Evolutionary conservation across 306 rosid species (phyloP).

Genomic region (Sophora flavescens): DNA sequence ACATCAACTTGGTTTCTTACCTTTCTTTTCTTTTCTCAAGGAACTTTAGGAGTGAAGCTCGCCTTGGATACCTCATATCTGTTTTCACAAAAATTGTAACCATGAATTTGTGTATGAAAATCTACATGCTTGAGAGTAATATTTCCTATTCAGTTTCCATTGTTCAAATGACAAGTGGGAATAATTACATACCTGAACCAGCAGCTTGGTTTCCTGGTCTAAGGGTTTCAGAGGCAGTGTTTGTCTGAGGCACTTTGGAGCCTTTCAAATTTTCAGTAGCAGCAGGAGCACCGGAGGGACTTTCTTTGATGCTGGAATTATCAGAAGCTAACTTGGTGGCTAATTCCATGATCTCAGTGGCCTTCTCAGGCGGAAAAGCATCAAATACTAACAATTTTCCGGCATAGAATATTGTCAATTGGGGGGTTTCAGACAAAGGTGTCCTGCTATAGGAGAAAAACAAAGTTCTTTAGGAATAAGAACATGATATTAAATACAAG

Average conservation of each 20-base stretch:
- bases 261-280: constrained; percentile 41
- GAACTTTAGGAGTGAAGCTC: constrained; percentile 89
- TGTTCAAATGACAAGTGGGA: neutral
- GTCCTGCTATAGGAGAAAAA: constrained; percentile 44
- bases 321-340: constrained; percentile 66
- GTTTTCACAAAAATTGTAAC: constrained; percentile 18
- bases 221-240: constrained; percentile 41
- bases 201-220: constrained; percentile 43
- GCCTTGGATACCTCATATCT: constrained; percentile 83
- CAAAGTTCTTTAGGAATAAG: neutral
- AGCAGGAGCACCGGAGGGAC: constrained; percentile 2
- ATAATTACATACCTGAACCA: constrained; percentile 52
- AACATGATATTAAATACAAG: neutral
- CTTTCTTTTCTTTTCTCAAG: constrained; percentile 94
- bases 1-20: constrained; percentile 45
- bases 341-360: constrained; percentile 74
- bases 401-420: constrained; percentile 69
- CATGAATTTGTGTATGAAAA: constrained; percentile 28
- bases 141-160: neutral
- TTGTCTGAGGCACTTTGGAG: constrained; percentile 34
- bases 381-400: constrained; percentile 78
- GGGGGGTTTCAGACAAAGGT: constrained; percentile 52
- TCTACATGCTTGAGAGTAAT: neutral
- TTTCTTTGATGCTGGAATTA: constrained; percentile 3
- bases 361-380: constrained; percentile 61